Conservation (phyloP, 116 monocot species). For the Dioscorea cayenensis region DNA sequence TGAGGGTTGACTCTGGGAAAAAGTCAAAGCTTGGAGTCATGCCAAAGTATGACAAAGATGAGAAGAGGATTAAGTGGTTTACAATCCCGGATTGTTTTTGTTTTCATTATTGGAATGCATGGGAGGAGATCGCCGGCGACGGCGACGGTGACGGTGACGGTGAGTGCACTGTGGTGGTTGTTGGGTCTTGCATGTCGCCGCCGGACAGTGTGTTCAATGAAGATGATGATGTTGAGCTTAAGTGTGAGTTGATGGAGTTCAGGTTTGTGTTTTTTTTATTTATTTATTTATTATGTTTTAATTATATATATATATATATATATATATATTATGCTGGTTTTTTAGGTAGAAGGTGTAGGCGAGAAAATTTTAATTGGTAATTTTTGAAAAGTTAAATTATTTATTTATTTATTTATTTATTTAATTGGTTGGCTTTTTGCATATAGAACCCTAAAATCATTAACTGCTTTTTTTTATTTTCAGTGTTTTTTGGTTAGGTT, state of each 20-base stretch:
- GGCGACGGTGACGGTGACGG: neutral
- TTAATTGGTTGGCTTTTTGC: too few species aligned
- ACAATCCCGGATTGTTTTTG: slow-evolving; percentile 65
- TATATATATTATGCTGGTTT: too few species aligned
- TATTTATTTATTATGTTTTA: too few species aligned
- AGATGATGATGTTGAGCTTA: neutral
- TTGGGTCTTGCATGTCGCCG: slow-evolving; percentile 66
- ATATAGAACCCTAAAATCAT: too few species aligned
- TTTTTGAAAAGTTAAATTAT: too few species aligned
- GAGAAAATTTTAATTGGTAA: too few species aligned
- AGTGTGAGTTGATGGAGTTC: slow-evolving; percentile 46
- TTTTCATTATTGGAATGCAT: slow-evolving; percentile 79
- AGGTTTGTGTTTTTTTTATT: slow-evolving; percentile 6
- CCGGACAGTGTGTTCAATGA: slow-evolving; percentile 44
- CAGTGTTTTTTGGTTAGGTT: too few species aligned
- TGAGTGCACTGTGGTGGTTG: slow-evolving; percentile 20
- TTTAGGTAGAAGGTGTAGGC: too few species aligned
- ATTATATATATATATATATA: too few species aligned
- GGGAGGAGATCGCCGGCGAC: slow-evolving; percentile 40
- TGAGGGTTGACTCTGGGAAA: slow-evolving; percentile 34
- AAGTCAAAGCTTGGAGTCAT: slow-evolving; percentile 48
- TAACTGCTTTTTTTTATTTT: too few species aligned
- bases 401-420: too few species aligned
- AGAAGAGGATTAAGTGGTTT: slow-evolving; percentile 40
- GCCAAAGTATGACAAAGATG: slow-evolving; percentile 40